These are phyloP conservation scores for Trichosanthes truncata DNA, from an alignment of 306 rosid species.

Conservation along the genomic window DNA sequence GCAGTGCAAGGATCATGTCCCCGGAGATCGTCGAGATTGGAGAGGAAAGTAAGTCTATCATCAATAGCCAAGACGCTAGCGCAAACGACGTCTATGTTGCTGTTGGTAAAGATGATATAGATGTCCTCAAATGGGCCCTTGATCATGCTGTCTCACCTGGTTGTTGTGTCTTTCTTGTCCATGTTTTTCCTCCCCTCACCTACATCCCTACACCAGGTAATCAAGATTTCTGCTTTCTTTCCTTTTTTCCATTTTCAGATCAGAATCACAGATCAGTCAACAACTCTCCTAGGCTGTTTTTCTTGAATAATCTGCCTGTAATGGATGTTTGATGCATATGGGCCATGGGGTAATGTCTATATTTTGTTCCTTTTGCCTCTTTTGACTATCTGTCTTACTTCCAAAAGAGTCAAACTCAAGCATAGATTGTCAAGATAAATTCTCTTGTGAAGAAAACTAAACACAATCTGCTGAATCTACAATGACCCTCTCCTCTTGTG, in stretches of 20 bases:
- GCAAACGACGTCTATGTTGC: slow-evolving; percentile 60
- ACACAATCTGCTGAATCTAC: not conserved
- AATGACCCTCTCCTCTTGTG: not conserved
- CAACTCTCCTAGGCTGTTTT: not conserved
- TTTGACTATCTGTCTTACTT: not conserved
- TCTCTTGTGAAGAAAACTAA: not conserved
- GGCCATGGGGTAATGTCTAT: not conserved
- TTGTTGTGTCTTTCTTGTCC: slow-evolving; percentile 55
- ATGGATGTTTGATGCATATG: not conserved
- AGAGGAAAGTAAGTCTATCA: slow-evolving; percentile 33
- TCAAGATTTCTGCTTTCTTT: not conserved
- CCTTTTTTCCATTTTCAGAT: not conserved
- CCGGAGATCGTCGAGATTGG: slow-evolving; percentile 55
- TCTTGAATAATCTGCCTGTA: not conserved
- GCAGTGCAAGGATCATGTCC: slow-evolving; percentile 18
- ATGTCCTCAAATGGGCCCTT: slow-evolving; percentile 65
- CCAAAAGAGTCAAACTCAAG: not conserved
- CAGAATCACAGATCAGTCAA: not conserved
- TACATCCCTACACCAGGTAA: slow-evolving; percentile 71
- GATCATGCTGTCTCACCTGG: slow-evolving; percentile 51
- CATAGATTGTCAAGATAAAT: not conserved
- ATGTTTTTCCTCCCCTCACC: slow-evolving; percentile 59
- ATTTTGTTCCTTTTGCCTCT: not conserved
- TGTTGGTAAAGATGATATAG: slow-evolving; percentile 61
- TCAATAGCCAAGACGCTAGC: slow-evolving; percentile 13